Conservation (phyloP, 2,329 filamentous ascomycete genomes). For the Fonsecaea multimorphosa region DNA sequence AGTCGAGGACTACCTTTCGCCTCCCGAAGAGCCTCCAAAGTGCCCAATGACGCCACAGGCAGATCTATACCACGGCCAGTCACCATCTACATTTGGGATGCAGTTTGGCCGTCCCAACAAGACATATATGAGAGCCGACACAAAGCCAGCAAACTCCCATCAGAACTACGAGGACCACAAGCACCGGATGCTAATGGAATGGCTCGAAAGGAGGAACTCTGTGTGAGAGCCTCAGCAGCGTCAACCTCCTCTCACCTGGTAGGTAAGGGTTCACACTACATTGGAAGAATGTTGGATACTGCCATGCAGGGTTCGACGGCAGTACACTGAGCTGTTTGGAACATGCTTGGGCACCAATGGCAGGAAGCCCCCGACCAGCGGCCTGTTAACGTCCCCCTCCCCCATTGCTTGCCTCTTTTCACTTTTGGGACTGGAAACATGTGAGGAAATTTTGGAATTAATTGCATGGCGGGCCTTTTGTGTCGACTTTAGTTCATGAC, state of each 20-base stretch:
- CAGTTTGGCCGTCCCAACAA: constrained; percentile 23
- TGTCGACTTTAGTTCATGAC: neutral
- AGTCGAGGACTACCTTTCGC: constrained; percentile 15
- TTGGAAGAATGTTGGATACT: neutral
- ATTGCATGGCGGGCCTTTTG: neutral
- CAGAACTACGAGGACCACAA: constrained; percentile 34
- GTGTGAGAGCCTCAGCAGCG: neutral
- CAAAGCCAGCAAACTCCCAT: constrained; percentile 20
- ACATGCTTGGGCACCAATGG: neutral
- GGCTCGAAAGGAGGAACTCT: constrained; percentile 29
- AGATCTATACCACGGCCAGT: constrained; percentile 34
- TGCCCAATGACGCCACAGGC: constrained; percentile 30
- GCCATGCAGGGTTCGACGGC: neutral
- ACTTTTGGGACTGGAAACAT: neutral
- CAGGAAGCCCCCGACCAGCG: neutral
- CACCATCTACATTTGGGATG: constrained; percentile 32
- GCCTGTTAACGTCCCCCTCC: neutral
- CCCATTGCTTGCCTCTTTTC: neutral
- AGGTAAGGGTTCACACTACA: neutral
- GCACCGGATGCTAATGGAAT: constrained; percentile 36
- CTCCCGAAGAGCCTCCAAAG: constrained; percentile 19
- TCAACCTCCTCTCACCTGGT: neutral
- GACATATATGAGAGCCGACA: constrained; percentile 14
- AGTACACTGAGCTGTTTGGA: neutral
- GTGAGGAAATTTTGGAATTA: neutral